Evolutionary conservation across 257 asterid genomes (phyloP).

Genomic region (Anisodus tanguticus): DNA sequence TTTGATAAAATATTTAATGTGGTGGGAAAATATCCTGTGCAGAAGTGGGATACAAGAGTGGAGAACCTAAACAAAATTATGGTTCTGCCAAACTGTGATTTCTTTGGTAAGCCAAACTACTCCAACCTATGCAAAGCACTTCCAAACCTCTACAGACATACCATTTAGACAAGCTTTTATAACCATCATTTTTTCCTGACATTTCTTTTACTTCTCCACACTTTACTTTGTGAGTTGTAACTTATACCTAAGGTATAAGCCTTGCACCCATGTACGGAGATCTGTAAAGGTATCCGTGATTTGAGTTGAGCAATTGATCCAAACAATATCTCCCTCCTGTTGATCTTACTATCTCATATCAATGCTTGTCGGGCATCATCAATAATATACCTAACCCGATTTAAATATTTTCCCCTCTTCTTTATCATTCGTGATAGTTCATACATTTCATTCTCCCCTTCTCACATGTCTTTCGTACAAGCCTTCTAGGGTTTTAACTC

Average conservation of each 20-base stretch:
- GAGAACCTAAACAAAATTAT: no score
- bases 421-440: neutral
- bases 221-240: neutral
- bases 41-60: neutral
- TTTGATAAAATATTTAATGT: neutral
- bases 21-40: neutral
- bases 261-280: neutral
- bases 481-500: neutral
- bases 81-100: neutral
- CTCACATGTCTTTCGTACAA: neutral
- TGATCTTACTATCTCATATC: neutral
- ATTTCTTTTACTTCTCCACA: neutral
- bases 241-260: neutral
- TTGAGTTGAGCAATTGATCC: neutral
- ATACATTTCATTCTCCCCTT: conserved; percentile 15
- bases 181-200: neutral
- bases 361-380: neutral
- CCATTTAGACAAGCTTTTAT: neutral
- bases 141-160: neutral
- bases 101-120: neutral
- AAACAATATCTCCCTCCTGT: neutral
- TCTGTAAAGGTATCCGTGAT: neutral
- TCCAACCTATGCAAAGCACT: neutral
- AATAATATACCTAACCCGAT: neutral
- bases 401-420: neutral